These are phyloP conservation scores for Penicillium nordicum DNA, from an alignment of 2,329 filamentous ascomycete genomes.

Conservation along the genomic window DNA sequence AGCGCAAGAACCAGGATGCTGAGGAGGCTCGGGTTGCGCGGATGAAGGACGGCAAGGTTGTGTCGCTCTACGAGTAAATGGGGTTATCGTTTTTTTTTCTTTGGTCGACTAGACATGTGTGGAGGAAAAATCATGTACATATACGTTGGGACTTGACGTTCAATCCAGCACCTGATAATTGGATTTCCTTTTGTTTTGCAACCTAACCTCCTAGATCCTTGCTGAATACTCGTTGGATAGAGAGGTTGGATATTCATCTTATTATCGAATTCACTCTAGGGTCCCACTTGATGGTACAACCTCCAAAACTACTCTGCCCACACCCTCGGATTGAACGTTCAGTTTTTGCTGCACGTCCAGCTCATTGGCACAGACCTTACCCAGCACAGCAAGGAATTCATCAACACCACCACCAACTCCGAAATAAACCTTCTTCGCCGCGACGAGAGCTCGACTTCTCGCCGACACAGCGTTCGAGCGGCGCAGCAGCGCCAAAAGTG, in stretches of 20 bases:
- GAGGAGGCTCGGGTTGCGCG: conserved; percentile 55
- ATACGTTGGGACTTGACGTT: conserved; percentile 30
- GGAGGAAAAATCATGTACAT: conserved; percentile 34
- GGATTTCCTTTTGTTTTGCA: conserved; percentile 25
- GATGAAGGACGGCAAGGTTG: conserved; percentile 44
- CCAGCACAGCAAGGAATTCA: conserved; percentile 48
- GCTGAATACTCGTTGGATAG: neutral
- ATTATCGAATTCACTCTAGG: neutral
- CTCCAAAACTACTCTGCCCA: conserved; percentile 45
- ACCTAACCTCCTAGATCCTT: neutral
- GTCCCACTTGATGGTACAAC: conserved; percentile 19
- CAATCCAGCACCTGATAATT: conserved; percentile 27
- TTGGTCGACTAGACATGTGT: conserved; percentile 21
- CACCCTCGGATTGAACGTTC: conserved; percentile 43
- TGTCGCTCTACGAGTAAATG: conserved; percentile 44
- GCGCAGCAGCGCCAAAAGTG: conserved; percentile 50
- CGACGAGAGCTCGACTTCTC: conserved; percentile 52
- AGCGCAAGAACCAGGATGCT: conserved; percentile 54
- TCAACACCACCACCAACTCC: conserved; percentile 64
- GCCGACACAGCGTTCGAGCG: conserved; percentile 24
- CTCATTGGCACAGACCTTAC: conserved; percentile 23
- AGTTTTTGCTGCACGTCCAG: conserved; percentile 32
- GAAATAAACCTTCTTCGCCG: conserved; percentile 64
- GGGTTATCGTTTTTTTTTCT: conserved; percentile 16
- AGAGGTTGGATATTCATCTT: neutral